Percentiles rank a stretch among this genome's conserved stretches.
Conservation (phyloP, 1,284 basidiomycete species). For the Puccinia brachypodii region DNA sequence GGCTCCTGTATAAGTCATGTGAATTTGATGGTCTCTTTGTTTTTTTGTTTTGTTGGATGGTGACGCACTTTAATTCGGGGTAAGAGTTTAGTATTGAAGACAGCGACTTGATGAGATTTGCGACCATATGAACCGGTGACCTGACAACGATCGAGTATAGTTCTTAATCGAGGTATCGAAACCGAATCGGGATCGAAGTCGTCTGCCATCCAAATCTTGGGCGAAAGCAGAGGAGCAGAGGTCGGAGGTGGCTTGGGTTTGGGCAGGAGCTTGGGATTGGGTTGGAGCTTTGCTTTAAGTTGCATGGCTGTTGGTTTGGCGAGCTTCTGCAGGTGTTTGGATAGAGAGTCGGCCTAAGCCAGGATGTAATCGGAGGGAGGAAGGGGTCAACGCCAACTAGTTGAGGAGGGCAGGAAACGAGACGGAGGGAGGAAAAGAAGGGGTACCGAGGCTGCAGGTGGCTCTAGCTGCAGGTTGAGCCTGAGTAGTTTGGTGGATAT, state of each 20-base stretch:
- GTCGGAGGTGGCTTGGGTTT: neutral
- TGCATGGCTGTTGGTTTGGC: neutral
- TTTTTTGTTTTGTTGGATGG: neutral
- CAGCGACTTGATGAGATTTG: neutral
- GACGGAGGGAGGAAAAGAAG: neutral
- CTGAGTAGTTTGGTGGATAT: no score
- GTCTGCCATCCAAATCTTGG: conserved; percentile 24
- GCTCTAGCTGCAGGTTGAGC: no score
- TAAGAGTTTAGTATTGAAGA: neutral
- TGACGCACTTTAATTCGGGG: conserved; percentile 3
- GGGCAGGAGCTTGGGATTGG: neutral
- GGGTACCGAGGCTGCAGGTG: no score
- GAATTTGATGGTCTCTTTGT: no score
- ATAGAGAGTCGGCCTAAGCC: neutral
- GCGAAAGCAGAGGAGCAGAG: conserved; percentile 5
- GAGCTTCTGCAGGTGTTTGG: neutral
- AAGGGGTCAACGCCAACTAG: no score
- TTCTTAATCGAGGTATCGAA: conserved; percentile 11
- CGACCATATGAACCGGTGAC: conserved; percentile 25
- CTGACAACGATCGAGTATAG: neutral
- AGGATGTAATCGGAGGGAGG: no score
- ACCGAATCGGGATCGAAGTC: conserved; percentile 16
- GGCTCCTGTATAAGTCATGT: no score
- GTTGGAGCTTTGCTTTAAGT: neutral
- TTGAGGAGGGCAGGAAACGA: no score